Evolutionary conservation across 2,329 filamentous ascomycete species (phyloP).

Genomic region (Paracamarosporium sp.): DNA sequence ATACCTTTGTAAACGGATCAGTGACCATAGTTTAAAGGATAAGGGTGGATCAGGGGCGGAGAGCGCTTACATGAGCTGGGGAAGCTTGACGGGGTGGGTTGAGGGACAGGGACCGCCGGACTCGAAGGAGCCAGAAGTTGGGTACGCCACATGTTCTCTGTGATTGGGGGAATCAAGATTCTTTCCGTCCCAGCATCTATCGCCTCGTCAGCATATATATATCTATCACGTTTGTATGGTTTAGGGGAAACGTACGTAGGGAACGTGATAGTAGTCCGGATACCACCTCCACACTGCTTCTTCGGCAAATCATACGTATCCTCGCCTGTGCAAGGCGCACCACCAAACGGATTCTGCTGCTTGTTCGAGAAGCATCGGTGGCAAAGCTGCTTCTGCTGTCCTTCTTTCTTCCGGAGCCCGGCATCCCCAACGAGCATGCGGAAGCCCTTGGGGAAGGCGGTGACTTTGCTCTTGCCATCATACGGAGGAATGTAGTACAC

Average conservation of each 20-base stretch:
- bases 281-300: slow-evolving; percentile 46
- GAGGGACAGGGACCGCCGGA: slow-evolving; percentile 44
- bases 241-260: slow-evolving; percentile 70
- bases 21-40: slow-evolving; percentile 20
- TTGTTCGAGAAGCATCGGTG: slow-evolving; percentile 54
- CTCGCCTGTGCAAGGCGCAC: slow-evolving; percentile 47
- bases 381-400: slow-evolving; percentile 47
- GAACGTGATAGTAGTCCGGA: slow-evolving; percentile 56
- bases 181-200: slow-evolving; percentile 68
- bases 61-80: slow-evolving; percentile 53
- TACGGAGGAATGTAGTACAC: slow-evolving; percentile 41
- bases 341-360: slow-evolving; percentile 47
- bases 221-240: background rate
- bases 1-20: slow-evolving; percentile 39
- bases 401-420: slow-evolving; percentile 20
- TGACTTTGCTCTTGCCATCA: slow-evolving; percentile 44
- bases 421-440: slow-evolving; percentile 36
- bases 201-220: background rate
- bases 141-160: slow-evolving; percentile 68
- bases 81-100: slow-evolving; percentile 52
- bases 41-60: slow-evolving; percentile 51
- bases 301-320: slow-evolving; percentile 33
- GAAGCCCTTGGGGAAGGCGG: slow-evolving; percentile 35
- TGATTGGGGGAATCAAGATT: slow-evolving; percentile 61
- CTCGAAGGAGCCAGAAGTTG: slow-evolving; percentile 46